Conservation (phyloP, 2,329 filamentous ascomycete species). For the Coniochaeta hoffmannii region DNA sequence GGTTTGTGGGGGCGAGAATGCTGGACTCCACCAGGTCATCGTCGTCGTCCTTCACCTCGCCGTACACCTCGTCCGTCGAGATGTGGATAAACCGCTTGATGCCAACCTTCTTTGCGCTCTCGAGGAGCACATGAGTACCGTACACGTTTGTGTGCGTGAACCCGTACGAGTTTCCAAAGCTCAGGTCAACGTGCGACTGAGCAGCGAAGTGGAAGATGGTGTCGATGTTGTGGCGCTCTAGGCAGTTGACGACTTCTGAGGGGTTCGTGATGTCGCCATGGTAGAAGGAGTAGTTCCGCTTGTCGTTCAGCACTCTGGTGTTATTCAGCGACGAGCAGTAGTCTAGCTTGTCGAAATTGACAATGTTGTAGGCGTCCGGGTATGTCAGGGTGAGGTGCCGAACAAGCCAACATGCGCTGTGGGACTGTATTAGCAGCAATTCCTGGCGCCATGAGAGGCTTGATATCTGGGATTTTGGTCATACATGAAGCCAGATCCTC, state of each 20-base stretch:
- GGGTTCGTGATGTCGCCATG: slow-evolving; percentile 72
- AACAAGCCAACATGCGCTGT: slow-evolving; percentile 74
- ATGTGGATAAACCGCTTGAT: slow-evolving; percentile 73
- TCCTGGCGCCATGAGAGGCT: not conserved
- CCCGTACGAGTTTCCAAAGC: slow-evolving; percentile 74
- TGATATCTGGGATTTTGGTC: slow-evolving; percentile 19
- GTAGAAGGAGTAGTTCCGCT: slow-evolving; percentile 70
- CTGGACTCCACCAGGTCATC: slow-evolving; percentile 67
- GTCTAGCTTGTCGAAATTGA: slow-evolving; percentile 80
- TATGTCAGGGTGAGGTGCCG: slow-evolving; percentile 72
- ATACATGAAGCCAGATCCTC: slow-evolving; percentile 80
- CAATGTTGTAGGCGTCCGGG: slow-evolving; percentile 64
- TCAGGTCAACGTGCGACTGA: slow-evolving; percentile 77
- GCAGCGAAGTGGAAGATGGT: slow-evolving; percentile 80
- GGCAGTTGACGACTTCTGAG: slow-evolving; percentile 60
- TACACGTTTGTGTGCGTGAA: slow-evolving; percentile 80
- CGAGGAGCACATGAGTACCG: slow-evolving; percentile 75
- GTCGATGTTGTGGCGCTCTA: slow-evolving; percentile 66
- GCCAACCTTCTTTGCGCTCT: slow-evolving; percentile 65
- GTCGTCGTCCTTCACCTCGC: slow-evolving; percentile 65
- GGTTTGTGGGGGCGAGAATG: slow-evolving; percentile 72
- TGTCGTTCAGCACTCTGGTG: slow-evolving; percentile 58
- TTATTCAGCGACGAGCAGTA: slow-evolving; percentile 79
- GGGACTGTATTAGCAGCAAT: slow-evolving; percentile 1
- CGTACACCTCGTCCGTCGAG: slow-evolving; percentile 81